Conservation (phyloP, 75 land plant species). For the Pinus tabuliformis region DNA sequence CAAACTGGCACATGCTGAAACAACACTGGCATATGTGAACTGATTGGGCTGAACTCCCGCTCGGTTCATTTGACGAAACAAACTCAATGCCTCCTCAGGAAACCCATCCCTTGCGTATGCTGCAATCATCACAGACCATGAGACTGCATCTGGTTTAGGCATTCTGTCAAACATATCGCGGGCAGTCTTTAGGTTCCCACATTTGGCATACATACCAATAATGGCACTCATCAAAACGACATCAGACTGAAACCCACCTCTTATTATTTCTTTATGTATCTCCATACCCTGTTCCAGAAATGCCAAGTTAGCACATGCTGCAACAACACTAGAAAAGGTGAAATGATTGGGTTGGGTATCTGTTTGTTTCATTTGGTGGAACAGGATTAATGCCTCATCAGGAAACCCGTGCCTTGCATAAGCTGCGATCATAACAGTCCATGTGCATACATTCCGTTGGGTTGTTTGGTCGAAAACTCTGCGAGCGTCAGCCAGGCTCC, state of each 20-base stretch:
- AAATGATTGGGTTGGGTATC: constrained; percentile 28
- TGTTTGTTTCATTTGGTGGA: constrained; percentile 24
- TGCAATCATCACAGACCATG: constrained; percentile 32
- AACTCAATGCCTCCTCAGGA: constrained; percentile 19
- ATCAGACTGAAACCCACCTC: constrained; percentile 5
- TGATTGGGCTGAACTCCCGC: constrained; percentile 45
- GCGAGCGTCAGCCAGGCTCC: neutral
- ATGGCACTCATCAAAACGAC: constrained; percentile 16
- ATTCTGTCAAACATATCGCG: constrained; percentile 30
- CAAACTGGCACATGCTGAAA: constrained; percentile 40
- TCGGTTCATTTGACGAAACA: constrained; percentile 41
- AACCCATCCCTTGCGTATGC: constrained; percentile 29
- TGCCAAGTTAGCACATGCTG: constrained; percentile 8
- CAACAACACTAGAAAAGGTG: constrained; percentile 23
- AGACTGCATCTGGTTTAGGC: constrained; percentile 19
- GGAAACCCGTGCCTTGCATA: constrained; percentile 13
- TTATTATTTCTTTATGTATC: constrained; percentile 8
- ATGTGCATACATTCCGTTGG: constrained; percentile 22
- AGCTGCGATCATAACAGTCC: constrained; percentile 38
- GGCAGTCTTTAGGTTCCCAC: constrained; percentile 17
- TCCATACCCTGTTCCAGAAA: constrained; percentile 6
- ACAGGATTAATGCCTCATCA: constrained; percentile 18
- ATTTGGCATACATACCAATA: constrained; percentile 26
- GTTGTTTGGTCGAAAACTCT: constrained; percentile 40
- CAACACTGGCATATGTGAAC: constrained; percentile 40